A percentile compares a stretch with the other conserved stretches of the same genome.
Conservation (phyloP, 768 basidiomycete genomes). For the Boletus rufocinnamomeus region DNA sequence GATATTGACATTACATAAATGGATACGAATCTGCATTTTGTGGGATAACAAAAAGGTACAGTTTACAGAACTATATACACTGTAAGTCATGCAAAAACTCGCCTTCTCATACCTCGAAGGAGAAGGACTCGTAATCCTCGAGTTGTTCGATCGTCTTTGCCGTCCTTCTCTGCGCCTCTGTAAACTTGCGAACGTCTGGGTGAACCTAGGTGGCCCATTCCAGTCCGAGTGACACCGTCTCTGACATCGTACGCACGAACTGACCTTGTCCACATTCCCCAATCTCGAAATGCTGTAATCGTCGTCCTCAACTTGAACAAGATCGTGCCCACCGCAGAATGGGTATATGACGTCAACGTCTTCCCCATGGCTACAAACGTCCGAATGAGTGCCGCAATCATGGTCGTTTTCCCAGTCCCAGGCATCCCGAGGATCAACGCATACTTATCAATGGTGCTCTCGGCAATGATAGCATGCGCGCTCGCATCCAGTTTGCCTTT, state of each 20-base stretch:
- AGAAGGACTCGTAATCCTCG: no score
- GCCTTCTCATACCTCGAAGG: no score
- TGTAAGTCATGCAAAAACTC: no score
- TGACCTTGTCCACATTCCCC: conserved; percentile 90
- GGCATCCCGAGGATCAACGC: conserved; percentile 96
- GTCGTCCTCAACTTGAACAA: conserved; percentile 71
- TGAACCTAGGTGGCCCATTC: conserved; percentile 59
- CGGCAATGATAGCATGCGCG: conserved; percentile 65
- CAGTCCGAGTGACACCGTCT: conserved; percentile 2
- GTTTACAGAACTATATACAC: no score
- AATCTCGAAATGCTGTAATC: conserved; percentile 79
- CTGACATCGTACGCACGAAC: conserved; percentile 3
- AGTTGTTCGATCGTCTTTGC: conserved; percentile 78
- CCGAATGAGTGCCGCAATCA: conserved; percentile 86
- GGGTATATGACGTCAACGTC: conserved; percentile 90
- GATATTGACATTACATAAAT: no score
- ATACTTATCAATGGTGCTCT: conserved; percentile 36
- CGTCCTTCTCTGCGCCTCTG: conserved; percentile 54
- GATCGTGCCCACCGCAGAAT: conserved; percentile 98
- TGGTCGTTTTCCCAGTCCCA: conserved; percentile 96
- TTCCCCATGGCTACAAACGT: conserved; percentile 79
- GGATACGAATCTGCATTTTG: no score
- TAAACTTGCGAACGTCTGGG: conserved; percentile 73
- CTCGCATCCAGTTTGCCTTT: conserved; percentile 97
- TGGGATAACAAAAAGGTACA: no score